Evolutionary conservation across 306 rosid genomes (phyloP).

Genomic region (Sindora glabra): DNA sequence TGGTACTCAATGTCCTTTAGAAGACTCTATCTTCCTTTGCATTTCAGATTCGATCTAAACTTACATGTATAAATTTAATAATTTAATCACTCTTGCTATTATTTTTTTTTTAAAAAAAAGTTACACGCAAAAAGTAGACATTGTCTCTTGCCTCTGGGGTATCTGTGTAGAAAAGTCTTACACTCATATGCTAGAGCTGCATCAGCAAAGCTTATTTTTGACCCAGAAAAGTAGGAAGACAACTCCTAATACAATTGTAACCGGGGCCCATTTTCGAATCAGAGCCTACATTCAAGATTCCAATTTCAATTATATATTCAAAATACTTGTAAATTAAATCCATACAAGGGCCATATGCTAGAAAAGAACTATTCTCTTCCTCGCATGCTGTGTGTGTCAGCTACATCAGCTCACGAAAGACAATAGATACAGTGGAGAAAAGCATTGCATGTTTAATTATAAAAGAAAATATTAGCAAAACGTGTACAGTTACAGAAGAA

Average conservation of each 20-base stretch:
- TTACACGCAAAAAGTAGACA: conserved; percentile 11
- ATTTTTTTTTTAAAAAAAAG: conserved; percentile 5
- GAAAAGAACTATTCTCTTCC: neutral
- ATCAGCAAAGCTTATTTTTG: conserved; percentile 87
- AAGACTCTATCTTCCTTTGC: too few relatives aligned
- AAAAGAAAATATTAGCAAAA: neutral
- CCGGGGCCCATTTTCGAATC: conserved; percentile 96
- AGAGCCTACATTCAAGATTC: conserved; percentile 54
- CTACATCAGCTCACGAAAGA: neutral
- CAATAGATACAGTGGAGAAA: too few relatives aligned
- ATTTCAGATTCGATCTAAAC: too few relatives aligned
- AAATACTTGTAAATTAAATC: neutral
- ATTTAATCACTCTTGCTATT: too few relatives aligned
- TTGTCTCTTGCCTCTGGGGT: neutral
- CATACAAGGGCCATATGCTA: conserved; percentile 10
- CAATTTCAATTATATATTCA: neutral
- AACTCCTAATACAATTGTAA: conserved; percentile 92
- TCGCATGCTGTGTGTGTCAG: neutral
- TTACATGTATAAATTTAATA: too few relatives aligned
- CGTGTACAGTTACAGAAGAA: neutral
- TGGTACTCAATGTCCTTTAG: too few relatives aligned
- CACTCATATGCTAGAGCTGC: conserved; percentile 43
- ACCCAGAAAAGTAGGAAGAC: conserved; percentile 97
- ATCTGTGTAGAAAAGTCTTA: neutral
- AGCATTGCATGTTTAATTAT: too few relatives aligned